Conservation (phyloP, 2,329 filamentous ascomycete species). For the Elsinoe arachidis region DNA sequence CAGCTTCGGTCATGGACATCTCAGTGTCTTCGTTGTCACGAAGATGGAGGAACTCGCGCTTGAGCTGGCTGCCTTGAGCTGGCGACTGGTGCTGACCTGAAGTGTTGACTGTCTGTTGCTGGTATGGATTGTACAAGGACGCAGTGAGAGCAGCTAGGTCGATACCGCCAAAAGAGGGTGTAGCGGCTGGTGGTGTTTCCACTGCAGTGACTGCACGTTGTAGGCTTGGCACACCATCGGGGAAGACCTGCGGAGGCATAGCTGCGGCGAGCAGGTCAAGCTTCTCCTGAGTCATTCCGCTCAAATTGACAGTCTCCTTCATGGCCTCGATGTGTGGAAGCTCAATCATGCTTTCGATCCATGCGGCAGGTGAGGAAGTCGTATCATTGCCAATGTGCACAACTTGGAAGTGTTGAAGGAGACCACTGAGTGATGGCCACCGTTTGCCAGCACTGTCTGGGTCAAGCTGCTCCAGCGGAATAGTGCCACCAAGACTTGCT, state of each 20-base stretch:
- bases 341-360: conserved; percentile 54
- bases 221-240: conserved; percentile 36
- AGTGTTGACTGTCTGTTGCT: not conserved
- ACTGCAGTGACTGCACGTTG: conserved; percentile 24
- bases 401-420: conserved; percentile 53
- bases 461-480: not conserved
- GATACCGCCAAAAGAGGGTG: not conserved
- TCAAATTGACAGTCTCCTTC: conserved; percentile 40
- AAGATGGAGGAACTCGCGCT: conserved; percentile 10
- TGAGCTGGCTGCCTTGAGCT: conserved; percentile 16
- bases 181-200: conserved; percentile 18
- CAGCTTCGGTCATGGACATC: conserved; percentile 27
- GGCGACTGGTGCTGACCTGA: not conserved
- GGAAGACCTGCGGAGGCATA: conserved; percentile 29
- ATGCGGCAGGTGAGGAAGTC: conserved; percentile 35
- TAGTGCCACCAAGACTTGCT: not conserved
- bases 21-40: conserved; percentile 8
- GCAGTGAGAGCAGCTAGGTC: not conserved
- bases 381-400: conserved; percentile 38
- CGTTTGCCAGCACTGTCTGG: conserved; percentile 19
- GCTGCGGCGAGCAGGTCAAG: conserved; percentile 25
- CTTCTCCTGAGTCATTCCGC: conserved; percentile 51
- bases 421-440: conserved; percentile 39
- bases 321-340: conserved; percentile 46
- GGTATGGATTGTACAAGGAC: not conserved